Conservation (phyloP, 257 asterid genomes). For the Echium plantagineum region DNA sequence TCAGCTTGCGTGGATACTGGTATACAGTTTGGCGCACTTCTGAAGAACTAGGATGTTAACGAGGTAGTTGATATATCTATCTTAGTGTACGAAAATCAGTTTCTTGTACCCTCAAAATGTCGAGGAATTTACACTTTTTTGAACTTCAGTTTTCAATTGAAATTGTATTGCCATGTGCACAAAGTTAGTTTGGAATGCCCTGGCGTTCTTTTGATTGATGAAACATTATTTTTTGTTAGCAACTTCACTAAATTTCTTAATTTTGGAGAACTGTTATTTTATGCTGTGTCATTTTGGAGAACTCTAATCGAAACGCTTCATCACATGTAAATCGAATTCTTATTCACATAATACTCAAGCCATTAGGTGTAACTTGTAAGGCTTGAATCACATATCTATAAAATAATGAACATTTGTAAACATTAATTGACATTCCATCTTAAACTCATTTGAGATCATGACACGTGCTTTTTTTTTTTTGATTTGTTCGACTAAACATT, state of each 20-base stretch:
- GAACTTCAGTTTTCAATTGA: not conserved
- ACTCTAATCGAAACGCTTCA: too few species aligned
- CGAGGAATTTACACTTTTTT: too few species aligned
- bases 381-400: too few species aligned
- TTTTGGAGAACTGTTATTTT: not conserved
- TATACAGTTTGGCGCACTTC: constrained; percentile 93
- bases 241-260: not conserved
- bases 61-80: not conserved
- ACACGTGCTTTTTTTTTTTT: too few species aligned
- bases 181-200: not conserved
- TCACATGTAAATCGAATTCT: too few species aligned
- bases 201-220: not conserved
- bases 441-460: too few species aligned
- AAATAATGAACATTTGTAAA: too few species aligned
- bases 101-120: not conserved
- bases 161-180: not conserved
- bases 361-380: too few species aligned
- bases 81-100: not conserved
- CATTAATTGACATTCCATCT: too few species aligned
- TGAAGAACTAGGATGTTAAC: constrained; percentile 20
- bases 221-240: not conserved
- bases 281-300: too few species aligned
- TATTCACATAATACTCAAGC: too few species aligned
- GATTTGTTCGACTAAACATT: too few species aligned
- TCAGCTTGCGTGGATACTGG: constrained; percentile 88